Conservation (phyloP, 345 rosid genomes). For the Corymbia maculata region DNA sequence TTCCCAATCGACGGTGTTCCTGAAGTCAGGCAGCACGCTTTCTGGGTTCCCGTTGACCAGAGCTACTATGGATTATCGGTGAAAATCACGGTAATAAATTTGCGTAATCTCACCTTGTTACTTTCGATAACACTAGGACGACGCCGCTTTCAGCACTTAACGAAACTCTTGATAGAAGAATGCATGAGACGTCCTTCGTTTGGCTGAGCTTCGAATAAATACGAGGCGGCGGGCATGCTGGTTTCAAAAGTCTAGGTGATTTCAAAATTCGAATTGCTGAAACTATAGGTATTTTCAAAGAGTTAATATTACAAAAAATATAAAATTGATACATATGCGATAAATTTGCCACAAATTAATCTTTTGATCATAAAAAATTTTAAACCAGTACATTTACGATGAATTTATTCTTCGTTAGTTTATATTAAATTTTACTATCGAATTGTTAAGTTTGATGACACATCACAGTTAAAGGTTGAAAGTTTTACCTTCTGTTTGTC, state of each 20-base stretch:
- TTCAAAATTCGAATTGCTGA: background rate
- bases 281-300: background rate
- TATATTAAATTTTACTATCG: too few species aligned
- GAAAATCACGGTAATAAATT: constrained; percentile 23
- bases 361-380: too few species aligned
- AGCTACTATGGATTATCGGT: constrained; percentile 28
- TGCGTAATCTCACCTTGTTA: background rate
- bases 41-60: constrained; percentile 59
- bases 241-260: background rate
- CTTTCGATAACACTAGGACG: background rate
- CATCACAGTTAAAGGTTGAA: too few species aligned
- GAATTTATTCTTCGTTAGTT: too few species aligned
- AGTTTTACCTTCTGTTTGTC: too few species aligned
- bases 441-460: too few species aligned
- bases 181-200: too few species aligned
- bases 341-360: too few species aligned
- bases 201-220: too few species aligned
- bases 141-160: background rate
- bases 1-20: constrained; percentile 56
- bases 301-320: too few species aligned
- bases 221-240: background rate
- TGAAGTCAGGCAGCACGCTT: constrained; percentile 48
- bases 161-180: background rate
- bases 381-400: too few species aligned
- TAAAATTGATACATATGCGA: too few species aligned